Evolutionary conservation across 192 early-diverging fungal genomes (phyloP).

Genomic region (Chytriomyces sp.): DNA sequence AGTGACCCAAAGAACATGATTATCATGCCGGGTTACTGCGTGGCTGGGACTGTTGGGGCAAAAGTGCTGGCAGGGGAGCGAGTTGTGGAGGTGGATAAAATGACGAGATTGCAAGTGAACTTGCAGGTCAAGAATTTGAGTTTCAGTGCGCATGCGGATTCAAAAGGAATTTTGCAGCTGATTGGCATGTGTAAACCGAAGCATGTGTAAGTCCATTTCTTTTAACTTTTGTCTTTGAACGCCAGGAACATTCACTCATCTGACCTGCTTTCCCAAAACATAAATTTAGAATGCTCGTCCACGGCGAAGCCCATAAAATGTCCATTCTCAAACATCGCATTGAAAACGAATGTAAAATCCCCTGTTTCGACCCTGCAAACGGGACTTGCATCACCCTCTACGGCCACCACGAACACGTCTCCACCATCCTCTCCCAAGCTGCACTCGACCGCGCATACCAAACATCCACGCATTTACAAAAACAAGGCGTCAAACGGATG

Average conservation of each 20-base stretch:
- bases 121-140: slow-evolving; percentile 93
- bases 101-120: slow-evolving; percentile 74
- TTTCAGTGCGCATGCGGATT: slow-evolving; percentile 97
- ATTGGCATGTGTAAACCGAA: slow-evolving; percentile 85
- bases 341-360: slow-evolving; percentile 76
- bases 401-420: slow-evolving; percentile 9
- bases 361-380: slow-evolving; percentile 88
- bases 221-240: no score
- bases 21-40: slow-evolving; percentile 98
- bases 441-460: slow-evolving; percentile 1
- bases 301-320: slow-evolving; percentile 94
- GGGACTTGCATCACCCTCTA: slow-evolving; percentile 64
- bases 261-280: slow-evolving; percentile 43
- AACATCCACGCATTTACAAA: not conserved
- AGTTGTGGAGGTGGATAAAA: slow-evolving; percentile 80
- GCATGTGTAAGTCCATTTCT: slow-evolving; percentile 53
- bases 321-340: slow-evolving; percentile 79
- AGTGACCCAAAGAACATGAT: slow-evolving; percentile 92
- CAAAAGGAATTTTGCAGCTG: slow-evolving; percentile 96
- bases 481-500: not conserved
- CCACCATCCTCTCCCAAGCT: slow-evolving; percentile 6
- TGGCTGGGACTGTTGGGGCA: slow-evolving; percentile 93
- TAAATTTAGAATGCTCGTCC: slow-evolving; percentile 75
- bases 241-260: not conserved
- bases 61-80: slow-evolving; percentile 91